Conservation (phyloP, 1,139 yeast genomes). For the Suhomyces bribrorum region DNA sequence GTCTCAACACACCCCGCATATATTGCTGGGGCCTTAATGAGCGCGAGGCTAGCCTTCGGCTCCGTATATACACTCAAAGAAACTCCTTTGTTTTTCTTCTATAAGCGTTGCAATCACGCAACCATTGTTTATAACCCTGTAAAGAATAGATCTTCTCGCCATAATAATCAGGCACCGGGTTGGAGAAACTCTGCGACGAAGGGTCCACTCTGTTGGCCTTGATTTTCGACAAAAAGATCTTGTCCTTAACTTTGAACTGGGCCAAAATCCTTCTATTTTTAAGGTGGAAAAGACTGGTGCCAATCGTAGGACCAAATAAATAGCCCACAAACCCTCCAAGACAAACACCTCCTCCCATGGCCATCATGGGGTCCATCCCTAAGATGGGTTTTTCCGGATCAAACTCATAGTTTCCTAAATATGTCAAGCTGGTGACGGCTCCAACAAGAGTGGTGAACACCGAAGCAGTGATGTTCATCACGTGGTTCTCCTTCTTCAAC, state of each 20-base stretch:
- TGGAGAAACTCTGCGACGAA: slow-evolving; percentile 84
- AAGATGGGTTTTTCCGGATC: slow-evolving; percentile 84
- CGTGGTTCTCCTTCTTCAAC: slow-evolving; percentile 73
- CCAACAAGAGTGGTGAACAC: slow-evolving; percentile 67
- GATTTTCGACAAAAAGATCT: slow-evolving; percentile 70
- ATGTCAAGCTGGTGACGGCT: slow-evolving; percentile 70
- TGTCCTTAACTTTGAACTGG: slow-evolving; percentile 62
- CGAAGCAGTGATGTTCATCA: slow-evolving; percentile 68
- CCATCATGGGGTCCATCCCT: slow-evolving; percentile 87
- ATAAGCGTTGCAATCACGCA: slow-evolving; percentile 91
- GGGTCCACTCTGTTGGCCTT: slow-evolving; percentile 87
- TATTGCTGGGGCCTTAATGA: no score
- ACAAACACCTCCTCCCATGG: slow-evolving; percentile 65
- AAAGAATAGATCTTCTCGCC: slow-evolving; percentile 92
- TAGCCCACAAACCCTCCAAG: slow-evolving; percentile 79
- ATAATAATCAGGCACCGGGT: slow-evolving; percentile 96
- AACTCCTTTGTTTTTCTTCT: slow-evolving; percentile 83
- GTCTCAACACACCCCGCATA: no score
- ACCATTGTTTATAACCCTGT: slow-evolving; percentile 90
- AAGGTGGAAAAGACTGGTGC: slow-evolving; percentile 65
- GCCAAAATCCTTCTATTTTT: slow-evolving; percentile 49
- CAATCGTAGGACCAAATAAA: slow-evolving; percentile 80
- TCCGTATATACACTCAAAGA: slow-evolving; percentile 38
- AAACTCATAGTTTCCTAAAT: slow-evolving; percentile 76
- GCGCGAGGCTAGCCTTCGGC: background rate